Percentiles rank a stretch among this genome's conserved stretches.
Conservation (phyloP, 352 stramenopile species). For the Globisporangium apiculatum region DNA sequence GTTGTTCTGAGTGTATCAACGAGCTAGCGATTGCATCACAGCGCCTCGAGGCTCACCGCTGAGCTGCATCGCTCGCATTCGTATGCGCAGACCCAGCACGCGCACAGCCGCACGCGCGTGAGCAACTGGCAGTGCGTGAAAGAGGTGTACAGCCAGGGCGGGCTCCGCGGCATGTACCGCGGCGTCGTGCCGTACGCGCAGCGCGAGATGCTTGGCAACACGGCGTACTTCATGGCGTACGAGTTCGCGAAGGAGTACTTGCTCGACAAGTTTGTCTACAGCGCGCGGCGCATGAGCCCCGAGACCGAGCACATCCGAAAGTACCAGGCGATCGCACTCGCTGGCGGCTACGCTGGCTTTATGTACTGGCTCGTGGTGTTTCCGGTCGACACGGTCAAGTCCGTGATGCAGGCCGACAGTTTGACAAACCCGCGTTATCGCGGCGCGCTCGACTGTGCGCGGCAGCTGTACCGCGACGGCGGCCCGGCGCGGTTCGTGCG, state of each 20-base stretch:
- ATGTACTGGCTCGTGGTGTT: slow-evolving; percentile 84
- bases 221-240: slow-evolving; percentile 80
- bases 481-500: slow-evolving; percentile 64
- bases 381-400: slow-evolving; percentile 80
- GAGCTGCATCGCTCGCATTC: too few relatives aligned
- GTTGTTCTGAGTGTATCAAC: neutral
- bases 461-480: slow-evolving; percentile 63
- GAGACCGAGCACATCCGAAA: slow-evolving; percentile 54
- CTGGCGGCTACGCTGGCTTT: slow-evolving; percentile 70
- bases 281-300: slow-evolving; percentile 25
- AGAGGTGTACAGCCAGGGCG: slow-evolving; percentile 54
- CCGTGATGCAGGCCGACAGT: slow-evolving; percentile 70
- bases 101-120: slow-evolving; percentile 38
- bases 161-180: slow-evolving; percentile 67
- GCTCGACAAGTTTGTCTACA: slow-evolving; percentile 45
- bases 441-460: slow-evolving; percentile 59
- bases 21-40: neutral
- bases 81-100: slow-evolving; percentile 39
- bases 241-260: slow-evolving; percentile 62
- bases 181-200: slow-evolving; percentile 53
- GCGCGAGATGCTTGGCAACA: slow-evolving; percentile 82
- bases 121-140: slow-evolving; percentile 71
- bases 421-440: slow-evolving; percentile 65
- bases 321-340: slow-evolving; percentile 67
- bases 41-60: too few relatives aligned